Percentiles rank a stretch among this genome's conserved stretches.
These are phyloP conservation scores for Saksenaea oblongispora DNA, from an alignment of 371 early-diverging fungal genomes.

Conservation along the genomic window DNA sequence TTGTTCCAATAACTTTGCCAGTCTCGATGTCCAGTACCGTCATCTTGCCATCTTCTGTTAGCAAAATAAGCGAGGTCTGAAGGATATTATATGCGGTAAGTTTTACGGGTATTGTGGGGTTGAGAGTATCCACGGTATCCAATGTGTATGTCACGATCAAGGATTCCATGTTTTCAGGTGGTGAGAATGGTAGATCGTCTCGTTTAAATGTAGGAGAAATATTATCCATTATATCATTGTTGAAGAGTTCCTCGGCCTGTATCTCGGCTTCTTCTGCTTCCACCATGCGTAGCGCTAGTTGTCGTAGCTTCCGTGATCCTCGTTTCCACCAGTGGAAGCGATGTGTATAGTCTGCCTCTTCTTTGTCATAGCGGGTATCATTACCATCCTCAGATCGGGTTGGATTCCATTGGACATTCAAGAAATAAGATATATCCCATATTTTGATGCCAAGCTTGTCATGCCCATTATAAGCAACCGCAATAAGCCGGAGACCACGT, in stretches of 20 bases:
- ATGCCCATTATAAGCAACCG: constrained; percentile 14
- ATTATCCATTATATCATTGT: background rate
- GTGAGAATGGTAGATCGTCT: constrained; percentile 31
- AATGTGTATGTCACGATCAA: constrained; percentile 42
- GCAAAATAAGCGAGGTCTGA: constrained; percentile 17
- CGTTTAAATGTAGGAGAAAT: background rate
- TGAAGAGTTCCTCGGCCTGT: background rate
- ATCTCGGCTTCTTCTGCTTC: constrained; percentile 1
- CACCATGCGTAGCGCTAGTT: constrained; percentile 12
- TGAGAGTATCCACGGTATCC: constrained; percentile 16
- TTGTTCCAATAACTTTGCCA: constrained; percentile 11
- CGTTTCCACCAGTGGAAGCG: constrained; percentile 16
- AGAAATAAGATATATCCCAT: constrained; percentile 23
- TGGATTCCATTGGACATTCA: constrained; percentile 17
- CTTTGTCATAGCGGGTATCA: background rate
- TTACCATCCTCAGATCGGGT: background rate
- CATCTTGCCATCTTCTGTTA: constrained; percentile 23
- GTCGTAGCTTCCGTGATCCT: constrained; percentile 5
- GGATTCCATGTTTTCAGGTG: constrained; percentile 24
- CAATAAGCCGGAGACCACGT: constrained; percentile 20
- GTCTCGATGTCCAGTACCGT: constrained; percentile 27
- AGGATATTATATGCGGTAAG: constrained; percentile 26
- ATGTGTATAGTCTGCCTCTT: background rate
- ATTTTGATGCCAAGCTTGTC: constrained; percentile 20
- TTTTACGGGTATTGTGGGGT: constrained; percentile 12